phyloP scores from a whole-genome alignment of 805 yeast species.

The Sugiyamaella qingdaonensis region DNA sequence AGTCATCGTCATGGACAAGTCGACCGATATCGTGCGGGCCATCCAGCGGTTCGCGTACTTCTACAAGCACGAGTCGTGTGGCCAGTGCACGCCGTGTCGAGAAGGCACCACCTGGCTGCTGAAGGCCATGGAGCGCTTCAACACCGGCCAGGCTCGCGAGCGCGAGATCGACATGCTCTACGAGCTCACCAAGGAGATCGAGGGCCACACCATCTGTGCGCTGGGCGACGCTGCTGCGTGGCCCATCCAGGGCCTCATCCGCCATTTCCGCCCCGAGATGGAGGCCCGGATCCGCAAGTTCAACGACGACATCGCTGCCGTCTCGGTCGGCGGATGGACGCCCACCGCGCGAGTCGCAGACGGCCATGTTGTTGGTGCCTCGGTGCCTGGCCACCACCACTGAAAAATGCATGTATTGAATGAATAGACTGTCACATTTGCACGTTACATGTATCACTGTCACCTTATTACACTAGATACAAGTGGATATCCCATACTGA shows the following conservation, averaged over 20 bases:
- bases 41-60: conserved; percentile 81
- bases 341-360: conserved; percentile 52
- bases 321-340: conserved; percentile 77
- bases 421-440: neutral
- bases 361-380: conserved; percentile 56
- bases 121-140: conserved; percentile 80
- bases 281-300: conserved; percentile 68
- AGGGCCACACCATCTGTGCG: conserved; percentile 90
- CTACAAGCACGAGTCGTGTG: conserved; percentile 90
- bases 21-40: conserved; percentile 78
- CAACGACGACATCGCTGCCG: conserved; percentile 45
- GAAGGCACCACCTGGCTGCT: conserved; percentile 87
- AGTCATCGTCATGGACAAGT: conserved; percentile 85
- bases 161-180: conserved; percentile 80
- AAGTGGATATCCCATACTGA: too few relatives aligned
- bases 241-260: conserved; percentile 88
- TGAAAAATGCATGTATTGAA: conserved; percentile 6
- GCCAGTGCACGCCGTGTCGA: conserved; percentile 93
- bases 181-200: conserved; percentile 81
- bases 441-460: too few relatives aligned
- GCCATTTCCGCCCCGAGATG: conserved; percentile 79
- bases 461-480: too few relatives aligned
- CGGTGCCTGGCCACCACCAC: conserved; percentile 25
- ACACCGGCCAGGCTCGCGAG: conserved; percentile 71
- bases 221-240: conserved; percentile 91